Base-by-base conservation (phyloP, 2,329 filamentous ascomycete genomes). In the Didymella pinodella region DNA sequence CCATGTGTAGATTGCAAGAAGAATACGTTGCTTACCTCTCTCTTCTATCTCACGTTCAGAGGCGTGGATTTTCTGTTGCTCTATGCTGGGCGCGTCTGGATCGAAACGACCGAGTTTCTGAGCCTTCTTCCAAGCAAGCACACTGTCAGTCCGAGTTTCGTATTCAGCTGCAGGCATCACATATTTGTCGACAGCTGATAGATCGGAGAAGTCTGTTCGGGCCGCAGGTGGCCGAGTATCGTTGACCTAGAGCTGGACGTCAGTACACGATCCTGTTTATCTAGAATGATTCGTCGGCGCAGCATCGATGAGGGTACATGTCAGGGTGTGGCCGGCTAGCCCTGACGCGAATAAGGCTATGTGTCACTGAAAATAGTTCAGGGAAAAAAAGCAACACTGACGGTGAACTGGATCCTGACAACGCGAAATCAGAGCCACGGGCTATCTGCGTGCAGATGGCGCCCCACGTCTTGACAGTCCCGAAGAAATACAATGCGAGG, bases 81-180 rank as follows among this genome's bases (percentile, higher is more conserved):
- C 89, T 22, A 90, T 85, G 60, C 83, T 86, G 18, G 90, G 88
- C 7, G 93, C 92, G 68, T 89, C 84, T 12, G 95, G 95, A 74
- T 98, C 92, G 79, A 99, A 99, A 34, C 95, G 91, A 49, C 95
- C 95, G n/a, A 98, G 86, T 76, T 96, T 93, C 77, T 97, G 89
- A n/a, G 88, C 82, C 80, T 91, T 94, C 80, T 99, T 99, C 93
- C 93, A 98, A 6, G 93, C 91, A 25, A 97, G 85, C 14, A 99
- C 95, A 3, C 90, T 94, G 78, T 97, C 92, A 43, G 88, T 83
- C 73, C 93, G 92, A 71, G 88, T 87, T 75, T 93, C 92, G 79
- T 99, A 99, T 73, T 93, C 90, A 48, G 89, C 85, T 51, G 85
- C 83, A n/a, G 93, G 91, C 84, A 99, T 90, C 63, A 90, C 87